A percentile compares a stretch with the other conserved stretches of the same genome.
These are phyloP conservation scores for Gossypium sturtianum DNA, from an alignment of 345 rosid species.

Conservation along the genomic window DNA sequence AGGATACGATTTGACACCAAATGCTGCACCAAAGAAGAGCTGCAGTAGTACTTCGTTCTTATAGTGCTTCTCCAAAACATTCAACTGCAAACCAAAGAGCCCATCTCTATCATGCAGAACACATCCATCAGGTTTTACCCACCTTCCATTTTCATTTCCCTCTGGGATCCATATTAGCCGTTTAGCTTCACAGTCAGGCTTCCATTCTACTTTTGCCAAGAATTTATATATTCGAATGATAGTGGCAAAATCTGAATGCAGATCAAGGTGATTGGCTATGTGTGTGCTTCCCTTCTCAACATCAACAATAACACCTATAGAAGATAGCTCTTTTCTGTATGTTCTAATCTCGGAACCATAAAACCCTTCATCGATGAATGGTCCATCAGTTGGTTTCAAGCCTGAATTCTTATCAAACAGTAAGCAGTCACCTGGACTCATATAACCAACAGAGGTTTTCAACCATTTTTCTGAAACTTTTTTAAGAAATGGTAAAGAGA, in stretches of 20 bases:
- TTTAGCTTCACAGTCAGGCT: constrained; percentile 17
- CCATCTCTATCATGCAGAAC: constrained; percentile 43
- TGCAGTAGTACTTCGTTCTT: constrained; percentile 6
- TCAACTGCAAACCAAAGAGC: constrained; percentile 39
- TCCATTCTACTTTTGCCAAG: constrained; percentile 32
- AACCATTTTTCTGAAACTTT: constrained; percentile 46
- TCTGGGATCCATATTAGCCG: constrained; percentile 50
- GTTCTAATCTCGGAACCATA: constrained; percentile 34
- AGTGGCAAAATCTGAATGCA: constrained; percentile 32
- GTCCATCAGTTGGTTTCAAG: constrained; percentile 53
- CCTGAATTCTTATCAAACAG: constrained; percentile 39
- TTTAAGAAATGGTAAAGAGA: constrained; percentile 25
- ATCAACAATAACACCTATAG: constrained; percentile 44
- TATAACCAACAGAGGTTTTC: constrained; percentile 50
- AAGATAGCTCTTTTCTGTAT: constrained; percentile 36
- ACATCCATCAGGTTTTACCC: constrained; percentile 47
- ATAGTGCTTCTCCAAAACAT: constrained; percentile 49
- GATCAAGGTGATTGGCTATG: constrained; percentile 35
- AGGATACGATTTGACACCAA: constrained; percentile 38
- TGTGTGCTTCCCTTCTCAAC: constrained; percentile 20
- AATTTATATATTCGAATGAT: constrained; percentile 46
- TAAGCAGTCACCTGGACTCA: constrained; percentile 41
- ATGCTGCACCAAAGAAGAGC: constrained; percentile 36
- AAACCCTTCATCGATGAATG: constrained; percentile 59
- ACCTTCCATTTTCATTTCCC: constrained; percentile 29